These are phyloP conservation scores for Waitea zeae DNA, from an alignment of 1,284 basidiomycete species.

Conservation along the genomic window DNA sequence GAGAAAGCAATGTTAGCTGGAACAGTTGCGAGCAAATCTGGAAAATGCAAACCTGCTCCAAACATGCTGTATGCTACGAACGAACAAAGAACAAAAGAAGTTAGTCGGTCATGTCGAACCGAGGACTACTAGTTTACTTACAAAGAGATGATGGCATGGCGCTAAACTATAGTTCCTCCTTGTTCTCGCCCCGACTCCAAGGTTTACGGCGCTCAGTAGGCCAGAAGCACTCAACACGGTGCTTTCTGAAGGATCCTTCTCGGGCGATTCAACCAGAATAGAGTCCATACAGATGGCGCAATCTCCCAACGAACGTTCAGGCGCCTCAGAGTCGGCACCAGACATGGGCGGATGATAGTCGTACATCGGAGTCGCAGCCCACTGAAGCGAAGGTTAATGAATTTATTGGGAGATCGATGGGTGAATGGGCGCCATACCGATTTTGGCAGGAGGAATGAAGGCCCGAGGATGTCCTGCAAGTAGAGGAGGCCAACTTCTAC, in stretches of 20 bases:
- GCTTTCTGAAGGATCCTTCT: no score
- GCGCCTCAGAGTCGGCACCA: constrained; percentile 51
- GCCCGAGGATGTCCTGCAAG: constrained; percentile 63
- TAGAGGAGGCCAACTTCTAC: constrained; percentile 50
- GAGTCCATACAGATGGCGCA: constrained; percentile 88
- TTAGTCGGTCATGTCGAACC: constrained; percentile 3
- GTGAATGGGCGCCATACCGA: constrained; percentile 25
- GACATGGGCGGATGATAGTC: constrained; percentile 75
- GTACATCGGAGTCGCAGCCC: constrained; percentile 44
- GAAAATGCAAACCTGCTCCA: no score
- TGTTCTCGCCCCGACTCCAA: constrained; percentile 17
- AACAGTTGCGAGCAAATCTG: no score
- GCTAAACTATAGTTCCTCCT: constrained; percentile 69
- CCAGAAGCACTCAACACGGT: no score
- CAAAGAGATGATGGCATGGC: constrained; percentile 81
- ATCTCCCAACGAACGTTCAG: constrained; percentile 58
- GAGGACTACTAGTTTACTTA: constrained; percentile 21
- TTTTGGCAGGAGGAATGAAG: constrained; percentile 66
- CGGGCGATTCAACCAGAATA: constrained; percentile 24
- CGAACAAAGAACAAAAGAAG: constrained; percentile 1
- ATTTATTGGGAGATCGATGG: no score
- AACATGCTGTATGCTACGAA: constrained; percentile 63
- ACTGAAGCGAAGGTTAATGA: constrained; percentile 23
- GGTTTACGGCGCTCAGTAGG: neutral
- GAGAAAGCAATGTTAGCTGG: no score